Base-by-base conservation (phyloP, 768 basidiomycete species). In the Phlebiopsis flavidoalba region DNA sequence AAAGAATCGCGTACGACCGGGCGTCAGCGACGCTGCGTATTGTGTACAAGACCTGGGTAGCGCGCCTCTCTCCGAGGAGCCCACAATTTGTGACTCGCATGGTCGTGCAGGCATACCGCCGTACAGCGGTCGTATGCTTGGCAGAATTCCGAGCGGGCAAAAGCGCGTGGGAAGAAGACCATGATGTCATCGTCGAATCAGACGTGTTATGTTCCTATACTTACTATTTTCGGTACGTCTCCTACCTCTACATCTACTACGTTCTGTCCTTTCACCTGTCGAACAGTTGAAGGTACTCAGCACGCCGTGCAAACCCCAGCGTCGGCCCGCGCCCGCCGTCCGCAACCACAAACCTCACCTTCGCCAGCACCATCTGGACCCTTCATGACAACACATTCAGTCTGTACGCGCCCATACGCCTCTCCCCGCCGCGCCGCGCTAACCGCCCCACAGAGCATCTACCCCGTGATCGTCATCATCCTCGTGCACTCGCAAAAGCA, bases 161-260 rank as follows among this genome's bases (percentile, higher is more conserved):
- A 43, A 12, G 40, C 37, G 2, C 54, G 36, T 10, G 19, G 43
- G 33, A 14, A 56, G 37, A 45, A 21, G 21, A 24, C 65, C 19
- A 60, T 69, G 53, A 10, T 64, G 5, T 69, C n/a, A 51, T 69
- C 57, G 45, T 69, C 26, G 67, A 69, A 46, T 64, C 66, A 8
- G 67, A 66, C 33, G 31, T 69, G 5, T 46, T 69, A n/a, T n/a
- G n/a, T n/a, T n/a, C n/a, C n/a, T n/a, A 2, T 69, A 69, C 58
- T 63, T 65, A 45, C 60, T 69, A 36, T 69, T 69, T 58, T 69
- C 65, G 45, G 67, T 69, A 40, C 35, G 67, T 51, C 40, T 14
- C 46, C 7, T 8, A 31, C 5, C 17, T 19, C 19, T 43, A 2
- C 12, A 3, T 17, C 40, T 40, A 12, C n/a, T 8, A 8, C 40